A percentile compares a stretch with the other conserved stretches of the same genome.
phyloP scores from a whole-genome alignment of 2,329 filamentous ascomycete species.

The Microsporum ferrugineum region DNA sequence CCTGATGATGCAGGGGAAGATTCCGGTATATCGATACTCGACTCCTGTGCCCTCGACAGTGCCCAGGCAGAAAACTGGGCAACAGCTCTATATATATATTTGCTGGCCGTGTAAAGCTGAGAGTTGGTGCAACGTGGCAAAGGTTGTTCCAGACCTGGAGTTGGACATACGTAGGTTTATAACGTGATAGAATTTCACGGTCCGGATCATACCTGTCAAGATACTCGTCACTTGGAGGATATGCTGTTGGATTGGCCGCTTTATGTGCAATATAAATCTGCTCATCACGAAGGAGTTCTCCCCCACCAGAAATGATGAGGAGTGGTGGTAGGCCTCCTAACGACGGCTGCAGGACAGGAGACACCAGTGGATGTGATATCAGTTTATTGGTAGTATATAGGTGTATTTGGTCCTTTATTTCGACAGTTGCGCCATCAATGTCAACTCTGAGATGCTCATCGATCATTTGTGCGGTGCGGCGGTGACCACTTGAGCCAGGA shows the following conservation, averaged over 20 bases:
- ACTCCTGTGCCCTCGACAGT: constrained; percentile 68
- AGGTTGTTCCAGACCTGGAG: constrained; percentile 93
- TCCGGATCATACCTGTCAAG: constrained; percentile 53
- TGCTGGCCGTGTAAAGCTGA: constrained; percentile 92
- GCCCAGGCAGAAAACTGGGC: constrained; percentile 92
- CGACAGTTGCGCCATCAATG: constrained; percentile 58
- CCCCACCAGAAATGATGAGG: constrained; percentile 75
- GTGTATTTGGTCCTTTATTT: constrained; percentile 86
- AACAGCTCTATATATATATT: constrained; percentile 87
- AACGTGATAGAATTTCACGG: constrained; percentile 46
- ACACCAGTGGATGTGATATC: constrained; percentile 77
- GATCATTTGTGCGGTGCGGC: constrained; percentile 13
- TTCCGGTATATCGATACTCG: constrained; percentile 66
- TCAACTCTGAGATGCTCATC: constrained; percentile 48
- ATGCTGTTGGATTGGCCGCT: constrained; percentile 69
- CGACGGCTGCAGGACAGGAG: constrained; percentile 74
- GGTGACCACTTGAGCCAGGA: constrained; percentile 8
- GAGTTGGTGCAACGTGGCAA: constrained; percentile 80
- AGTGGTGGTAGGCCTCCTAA: constrained; percentile 82
- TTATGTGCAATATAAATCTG: constrained; percentile 94
- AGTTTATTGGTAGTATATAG: constrained; percentile 76
- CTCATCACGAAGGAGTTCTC: constrained; percentile 81
- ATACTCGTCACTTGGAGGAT: constrained; percentile 55
- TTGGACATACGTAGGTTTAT: constrained; percentile 79
- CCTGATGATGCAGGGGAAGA: constrained; percentile 24